Percentiles rank a stretch among this genome's conserved stretches.
These are phyloP conservation scores for Cladophialophora bantiana DNA, from an alignment of 2,329 filamentous ascomycete species.

Conservation along the genomic window DNA sequence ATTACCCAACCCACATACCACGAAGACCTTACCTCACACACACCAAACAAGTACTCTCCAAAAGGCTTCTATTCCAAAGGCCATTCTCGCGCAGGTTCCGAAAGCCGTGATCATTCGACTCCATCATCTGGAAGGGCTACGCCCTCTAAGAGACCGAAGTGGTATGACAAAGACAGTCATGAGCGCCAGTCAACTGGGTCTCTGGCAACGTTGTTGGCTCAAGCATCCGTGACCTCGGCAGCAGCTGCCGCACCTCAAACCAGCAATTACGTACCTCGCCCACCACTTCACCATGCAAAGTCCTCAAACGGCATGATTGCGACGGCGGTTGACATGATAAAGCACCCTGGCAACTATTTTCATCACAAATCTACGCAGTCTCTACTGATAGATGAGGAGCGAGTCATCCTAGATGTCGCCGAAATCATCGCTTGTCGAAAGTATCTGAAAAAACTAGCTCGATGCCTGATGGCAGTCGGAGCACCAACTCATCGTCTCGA, in stretches of 20 bases:
- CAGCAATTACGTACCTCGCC: slow-evolving; percentile 22
- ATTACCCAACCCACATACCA: slow-evolving; percentile 21
- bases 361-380: slow-evolving; percentile 24
- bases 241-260: slow-evolving; percentile 24
- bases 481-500: slow-evolving; percentile 91
- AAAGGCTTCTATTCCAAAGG: slow-evolving; percentile 7
- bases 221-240: slow-evolving; percentile 27
- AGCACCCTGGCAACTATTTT: slow-evolving; percentile 33
- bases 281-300: slow-evolving; percentile 19
- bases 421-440: slow-evolving; percentile 78
- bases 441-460: slow-evolving; percentile 84
- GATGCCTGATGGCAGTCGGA: slow-evolving; percentile 86
- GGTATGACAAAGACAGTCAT: slow-evolving; percentile 39
- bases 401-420: slow-evolving; percentile 57
- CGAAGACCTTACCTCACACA: slow-evolving; percentile 13
- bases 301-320: slow-evolving; percentile 34
- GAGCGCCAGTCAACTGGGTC: slow-evolving; percentile 28
- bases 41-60: slow-evolving; percentile 7
- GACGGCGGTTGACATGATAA: slow-evolving; percentile 37
- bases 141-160: slow-evolving; percentile 40
- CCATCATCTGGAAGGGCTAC: slow-evolving; percentile 35
- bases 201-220: slow-evolving; percentile 31
- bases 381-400: slow-evolving; percentile 27
- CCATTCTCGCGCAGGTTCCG: slow-evolving; percentile 25
- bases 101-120: slow-evolving; percentile 21